Percentiles rank a stretch among this genome's conserved stretches.
Evolutionary conservation across 2,329 filamentous ascomycete genomes (phyloP).

Genomic region (Cryphonectria naterciae): DNA sequence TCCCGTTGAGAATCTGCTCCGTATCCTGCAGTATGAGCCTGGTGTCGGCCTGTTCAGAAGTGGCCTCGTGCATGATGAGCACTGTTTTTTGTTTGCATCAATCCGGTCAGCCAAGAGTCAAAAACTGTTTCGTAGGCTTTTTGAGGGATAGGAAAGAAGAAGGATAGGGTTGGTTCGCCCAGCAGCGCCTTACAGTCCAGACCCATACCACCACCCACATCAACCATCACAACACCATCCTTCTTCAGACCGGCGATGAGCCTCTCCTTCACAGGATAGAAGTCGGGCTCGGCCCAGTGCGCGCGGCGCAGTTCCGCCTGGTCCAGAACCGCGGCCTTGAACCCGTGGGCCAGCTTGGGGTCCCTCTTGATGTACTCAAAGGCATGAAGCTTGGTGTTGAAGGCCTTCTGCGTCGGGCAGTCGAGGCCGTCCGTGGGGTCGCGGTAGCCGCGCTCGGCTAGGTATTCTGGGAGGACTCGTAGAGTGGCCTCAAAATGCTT

Average conservation of each 20-base stretch:
- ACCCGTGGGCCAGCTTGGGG: constrained; percentile 8
- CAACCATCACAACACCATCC: constrained; percentile 10
- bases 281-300: constrained; percentile 10
- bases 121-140: too few relatives aligned
- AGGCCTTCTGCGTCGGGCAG: constrained; percentile 14
- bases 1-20: background rate
- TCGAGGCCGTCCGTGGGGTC: constrained; percentile 12
- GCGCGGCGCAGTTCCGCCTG: background rate
- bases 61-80: constrained; percentile 2
- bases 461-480: background rate
- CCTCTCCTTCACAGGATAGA: constrained; percentile 17
- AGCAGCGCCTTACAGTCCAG: constrained; percentile 10
- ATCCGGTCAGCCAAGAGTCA: background rate
- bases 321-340: constrained; percentile 12
- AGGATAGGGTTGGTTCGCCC: too few relatives aligned
- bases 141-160: background rate
- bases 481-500: background rate
- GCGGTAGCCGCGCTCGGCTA: constrained; percentile 11
- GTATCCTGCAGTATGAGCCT: constrained; percentile 12
- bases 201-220: constrained; percentile 17
- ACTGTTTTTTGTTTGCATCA: background rate
- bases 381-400: constrained; percentile 17
- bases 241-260: constrained; percentile 6
- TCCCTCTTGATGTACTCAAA: constrained; percentile 18
- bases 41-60: background rate